Base-by-base conservation (phyloP, 2,329 filamentous ascomycete species). In the Neobulgaria alba region DNA sequence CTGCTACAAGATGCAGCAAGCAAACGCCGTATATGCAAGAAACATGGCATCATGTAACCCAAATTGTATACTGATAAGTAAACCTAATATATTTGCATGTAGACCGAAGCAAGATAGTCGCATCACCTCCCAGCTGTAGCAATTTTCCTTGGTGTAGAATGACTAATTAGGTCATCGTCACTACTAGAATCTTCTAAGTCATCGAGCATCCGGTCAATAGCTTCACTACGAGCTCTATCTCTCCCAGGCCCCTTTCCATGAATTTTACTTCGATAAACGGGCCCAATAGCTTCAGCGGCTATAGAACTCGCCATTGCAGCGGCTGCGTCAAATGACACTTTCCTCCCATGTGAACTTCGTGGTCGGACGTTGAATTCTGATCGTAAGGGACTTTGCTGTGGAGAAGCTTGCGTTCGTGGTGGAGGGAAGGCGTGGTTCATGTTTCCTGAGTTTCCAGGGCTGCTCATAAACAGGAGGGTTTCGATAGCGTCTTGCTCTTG, bases 401-500 rank as follows among this genome's bases (percentile, higher is more conserved):
- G 54, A 18, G 54, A 57, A 4, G 15, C 42, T 39, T 55, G 53
- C 16, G 37, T 50, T 29, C 48, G 43, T n/a, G 64, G 61, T 10
- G 61, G 52, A 3, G 73, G 68, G 43, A 77, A 77, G 8, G 62
- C 57, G 45, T 74, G 73, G 47, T 75, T 75, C 52, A 80, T 61
- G 45, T 76, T 78, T 31, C 73, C 68, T 33, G 81, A 82, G 59
- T 85, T 84, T 12, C 80, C 80, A 0, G 83, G 83, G 47, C 81
- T 85, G 55, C 84, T 87, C 77, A 92, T 83, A 56, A 89, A 88
- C 18, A 90, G 67, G 17, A 92, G 63, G 1, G 83, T 82, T 57
- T 89, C 85, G 34, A 90, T 78, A 4, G 85, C 85, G 54, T 90
- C 85, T 55, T 88, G 83, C 57, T 92, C 85, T 38, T 83, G 75